These are phyloP conservation scores for Spathaspora hagerdaliae DNA, from an alignment of 805 yeast species.

Conservation along the genomic window DNA sequence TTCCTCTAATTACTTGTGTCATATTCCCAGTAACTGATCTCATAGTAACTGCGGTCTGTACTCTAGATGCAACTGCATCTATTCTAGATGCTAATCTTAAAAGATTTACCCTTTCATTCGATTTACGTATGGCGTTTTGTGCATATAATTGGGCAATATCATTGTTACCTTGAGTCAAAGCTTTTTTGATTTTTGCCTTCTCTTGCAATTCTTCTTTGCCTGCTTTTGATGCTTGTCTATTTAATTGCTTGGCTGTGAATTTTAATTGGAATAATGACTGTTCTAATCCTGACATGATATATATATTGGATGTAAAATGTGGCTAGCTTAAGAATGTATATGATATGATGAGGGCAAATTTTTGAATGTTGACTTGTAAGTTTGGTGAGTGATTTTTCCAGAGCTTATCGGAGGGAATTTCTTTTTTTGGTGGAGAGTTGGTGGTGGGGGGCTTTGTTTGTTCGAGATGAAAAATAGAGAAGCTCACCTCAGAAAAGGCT, in stretches of 20 bases:
- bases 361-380: too few relatives aligned
- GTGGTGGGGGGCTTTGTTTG: too few relatives aligned
- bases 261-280: constrained; percentile 63
- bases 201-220: constrained; percentile 87
- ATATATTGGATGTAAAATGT: neutral
- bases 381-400: too few relatives aligned
- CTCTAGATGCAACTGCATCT: constrained; percentile 93
- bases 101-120: constrained; percentile 79
- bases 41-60: constrained; percentile 98
- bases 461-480: too few relatives aligned
- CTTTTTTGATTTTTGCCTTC: constrained; percentile 85
- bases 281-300: constrained; percentile 35
- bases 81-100: constrained; percentile 81
- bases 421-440: too few relatives aligned
- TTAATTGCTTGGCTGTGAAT: constrained; percentile 91
- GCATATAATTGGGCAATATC: constrained; percentile 95
- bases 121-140: constrained; percentile 90
- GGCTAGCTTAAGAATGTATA: too few relatives aligned
- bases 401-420: too few relatives aligned
- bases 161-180: constrained; percentile 76
- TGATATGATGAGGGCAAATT: too few relatives aligned
- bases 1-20: constrained; percentile 89
- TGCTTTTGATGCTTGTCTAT: constrained; percentile 84
- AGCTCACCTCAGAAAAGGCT: too few relatives aligned
- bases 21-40: constrained; percentile 89